Percentiles rank a stretch among this genome's conserved stretches.
phyloP scores from a whole-genome alignment of 768 basidiomycete genomes.

The Dioszegia crocea region DNA sequence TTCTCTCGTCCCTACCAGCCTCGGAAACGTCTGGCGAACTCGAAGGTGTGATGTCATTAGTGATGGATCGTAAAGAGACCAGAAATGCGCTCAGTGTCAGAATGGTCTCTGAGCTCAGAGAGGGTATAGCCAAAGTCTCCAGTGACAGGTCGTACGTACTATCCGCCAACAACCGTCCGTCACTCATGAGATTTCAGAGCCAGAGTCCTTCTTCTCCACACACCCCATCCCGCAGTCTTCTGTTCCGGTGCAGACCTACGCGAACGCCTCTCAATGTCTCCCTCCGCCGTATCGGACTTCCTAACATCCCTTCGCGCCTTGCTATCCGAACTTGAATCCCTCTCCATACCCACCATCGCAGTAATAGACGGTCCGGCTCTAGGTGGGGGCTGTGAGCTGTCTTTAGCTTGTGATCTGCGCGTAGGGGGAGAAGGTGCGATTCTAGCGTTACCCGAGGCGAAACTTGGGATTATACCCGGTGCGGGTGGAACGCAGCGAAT shows the following conservation, averaged over 20 bases:
- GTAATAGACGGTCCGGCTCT: slow-evolving; percentile 91
- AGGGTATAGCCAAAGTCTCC: slow-evolving; percentile 63
- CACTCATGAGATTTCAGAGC: slow-evolving; percentile 53
- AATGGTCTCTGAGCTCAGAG: slow-evolving; percentile 68
- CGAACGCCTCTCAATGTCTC: slow-evolving; percentile 79
- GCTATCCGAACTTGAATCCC: slow-evolving; percentile 68
- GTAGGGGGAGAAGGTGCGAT: slow-evolving; percentile 66
- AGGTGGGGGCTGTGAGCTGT: slow-evolving; percentile 85
- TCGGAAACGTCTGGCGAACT: slow-evolving; percentile 14
- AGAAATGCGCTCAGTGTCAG: slow-evolving; percentile 81
- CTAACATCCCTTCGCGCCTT: slow-evolving; percentile 69
- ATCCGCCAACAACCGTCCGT: not conserved
- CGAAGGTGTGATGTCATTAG: slow-evolving; percentile 67
- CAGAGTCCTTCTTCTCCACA: slow-evolving; percentile 77
- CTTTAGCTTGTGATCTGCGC: slow-evolving; percentile 82
- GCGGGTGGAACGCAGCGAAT: slow-evolving; percentile 92
- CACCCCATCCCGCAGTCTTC: slow-evolving; percentile 71
- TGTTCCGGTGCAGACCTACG: slow-evolving; percentile 87
- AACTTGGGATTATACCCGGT: slow-evolving; percentile 88
- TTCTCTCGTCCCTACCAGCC: slow-evolving; percentile 3
- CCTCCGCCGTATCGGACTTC: slow-evolving; percentile 68
- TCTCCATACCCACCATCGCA: slow-evolving; percentile 78
- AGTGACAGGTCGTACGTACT: slow-evolving; percentile 61
- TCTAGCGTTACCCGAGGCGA: slow-evolving; percentile 89
- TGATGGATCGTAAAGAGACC: slow-evolving; percentile 74